Conservation (phyloP, 2,329 filamentous ascomycete species). For the Cladosporium sp. region DNA sequence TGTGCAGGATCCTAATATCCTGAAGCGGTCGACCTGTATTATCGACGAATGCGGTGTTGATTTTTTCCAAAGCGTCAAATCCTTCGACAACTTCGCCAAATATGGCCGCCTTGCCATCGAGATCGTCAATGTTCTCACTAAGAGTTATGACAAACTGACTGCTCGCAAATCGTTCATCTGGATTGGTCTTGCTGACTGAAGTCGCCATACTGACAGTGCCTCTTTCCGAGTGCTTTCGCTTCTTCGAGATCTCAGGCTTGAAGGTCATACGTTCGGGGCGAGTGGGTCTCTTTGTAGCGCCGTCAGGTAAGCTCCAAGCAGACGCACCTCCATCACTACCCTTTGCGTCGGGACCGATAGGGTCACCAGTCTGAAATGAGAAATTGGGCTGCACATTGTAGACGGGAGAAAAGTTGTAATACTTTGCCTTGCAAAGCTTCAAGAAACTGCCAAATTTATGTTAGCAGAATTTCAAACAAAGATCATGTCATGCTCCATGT, state of each 20-base stretch:
- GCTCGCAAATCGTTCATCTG: conserved; percentile 75
- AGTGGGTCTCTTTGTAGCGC: conserved; percentile 61
- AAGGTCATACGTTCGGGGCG: conserved; percentile 48
- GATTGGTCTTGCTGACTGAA: conserved; percentile 67
- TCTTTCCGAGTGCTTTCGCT: conserved; percentile 80
- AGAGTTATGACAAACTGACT: conserved; percentile 94
- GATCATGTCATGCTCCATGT: too few species aligned
- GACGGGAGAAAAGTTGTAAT: conserved; percentile 95
- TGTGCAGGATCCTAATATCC: conserved; percentile 92
- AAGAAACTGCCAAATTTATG: conserved; percentile 64
- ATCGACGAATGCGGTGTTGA: conserved; percentile 85
- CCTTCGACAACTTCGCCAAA: conserved; percentile 96
- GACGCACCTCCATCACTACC: conserved; percentile 89
- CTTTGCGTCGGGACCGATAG: conserved; percentile 76
- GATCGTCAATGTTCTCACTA: conserved; percentile 80
- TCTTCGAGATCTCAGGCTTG: conserved; percentile 76
- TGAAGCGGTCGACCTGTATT: conserved; percentile 81
- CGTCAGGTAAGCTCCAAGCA: conserved; percentile 81
- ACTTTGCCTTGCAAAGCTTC: conserved; percentile 98
- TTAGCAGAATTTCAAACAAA: background rate
- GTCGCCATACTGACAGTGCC: conserved; percentile 99
- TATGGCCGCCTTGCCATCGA: conserved; percentile 90
- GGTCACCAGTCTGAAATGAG: conserved; percentile 93
- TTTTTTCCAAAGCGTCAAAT: conserved; percentile 88
- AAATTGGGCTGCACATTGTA: conserved; percentile 93